These are phyloP conservation scores for Sicyos baderoa DNA, from an alignment of 306 rosid genomes.

Conservation along the genomic window DNA sequence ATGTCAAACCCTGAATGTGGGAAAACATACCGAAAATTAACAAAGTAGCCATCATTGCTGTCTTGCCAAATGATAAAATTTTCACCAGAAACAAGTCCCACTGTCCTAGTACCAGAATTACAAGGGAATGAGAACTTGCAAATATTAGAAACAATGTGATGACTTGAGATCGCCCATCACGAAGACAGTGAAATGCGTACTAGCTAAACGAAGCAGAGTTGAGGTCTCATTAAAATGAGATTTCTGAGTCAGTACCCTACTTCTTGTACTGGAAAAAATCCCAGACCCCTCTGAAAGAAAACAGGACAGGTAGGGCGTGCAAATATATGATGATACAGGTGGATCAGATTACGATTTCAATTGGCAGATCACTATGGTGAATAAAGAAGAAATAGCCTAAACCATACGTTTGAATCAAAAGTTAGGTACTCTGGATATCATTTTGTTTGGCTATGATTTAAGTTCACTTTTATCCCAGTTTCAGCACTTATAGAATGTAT, in stretches of 20 bases:
- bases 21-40: slow-evolving; percentile 13
- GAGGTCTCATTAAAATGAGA: not conserved
- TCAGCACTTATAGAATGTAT: not conserved
- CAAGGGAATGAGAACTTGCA: not conserved
- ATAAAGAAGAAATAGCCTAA: not conserved
- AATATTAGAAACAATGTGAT: not conserved
- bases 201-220: not conserved
- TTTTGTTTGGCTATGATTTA: not conserved
- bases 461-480: not conserved
- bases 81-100: no score
- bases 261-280: no score
- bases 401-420: not conserved
- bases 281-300: no score
- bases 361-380: not conserved
- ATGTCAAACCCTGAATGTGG: slow-evolving; percentile 66
- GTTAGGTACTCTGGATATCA: not conserved
- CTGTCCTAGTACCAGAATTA: not conserved
- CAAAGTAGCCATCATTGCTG: not conserved
- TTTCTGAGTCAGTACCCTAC: not conserved
- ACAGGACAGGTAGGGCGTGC: not conserved
- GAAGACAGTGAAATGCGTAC: not conserved
- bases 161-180: slow-evolving; percentile 2
- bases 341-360: not conserved
- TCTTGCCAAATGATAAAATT: slow-evolving; percentile 2
- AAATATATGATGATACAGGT: not conserved